A percentile compares a stretch with the other conserved stretches of the same genome.
Evolutionary conservation across 805 yeast genomes (phyloP).

Genomic region (Jamesozyma jinghongensis): DNA sequence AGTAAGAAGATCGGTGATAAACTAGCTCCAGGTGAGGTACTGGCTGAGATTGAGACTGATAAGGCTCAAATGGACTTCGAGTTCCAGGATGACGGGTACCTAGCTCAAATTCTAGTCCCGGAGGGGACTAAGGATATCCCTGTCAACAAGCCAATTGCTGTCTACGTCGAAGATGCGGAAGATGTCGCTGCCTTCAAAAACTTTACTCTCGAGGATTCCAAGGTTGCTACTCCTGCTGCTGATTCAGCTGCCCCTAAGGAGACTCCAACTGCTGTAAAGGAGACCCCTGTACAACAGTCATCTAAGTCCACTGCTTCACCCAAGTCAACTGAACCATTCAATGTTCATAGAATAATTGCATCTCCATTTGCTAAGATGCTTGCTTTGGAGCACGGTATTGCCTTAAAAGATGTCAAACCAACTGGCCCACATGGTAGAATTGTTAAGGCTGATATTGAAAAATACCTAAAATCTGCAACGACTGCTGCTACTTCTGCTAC

Average conservation of each 20-base stretch:
- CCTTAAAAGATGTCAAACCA: conserved; percentile 78
- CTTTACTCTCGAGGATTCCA: conserved; percentile 71
- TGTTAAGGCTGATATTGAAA: conserved; percentile 82
- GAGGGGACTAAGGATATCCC: conserved; percentile 86
- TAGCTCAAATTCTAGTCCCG: conserved; percentile 77
- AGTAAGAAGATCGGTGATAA: conserved; percentile 81
- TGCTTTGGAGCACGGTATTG: conserved; percentile 86
- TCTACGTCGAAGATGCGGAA: conserved; percentile 76
- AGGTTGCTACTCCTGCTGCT: conserved; percentile 34
- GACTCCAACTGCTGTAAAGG: conserved; percentile 29
- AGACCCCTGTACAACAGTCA: background rate
- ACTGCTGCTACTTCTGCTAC: conserved; percentile 38
- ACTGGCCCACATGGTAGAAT: conserved; percentile 95
- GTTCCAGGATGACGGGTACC: conserved; percentile 92
- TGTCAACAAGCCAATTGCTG: conserved; percentile 94
- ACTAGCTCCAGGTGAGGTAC: conserved; percentile 83
- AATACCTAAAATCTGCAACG: conserved; percentile 37
- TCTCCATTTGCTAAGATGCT: conserved; percentile 91
- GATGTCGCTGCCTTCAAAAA: conserved; percentile 84
- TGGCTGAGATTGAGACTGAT: conserved; percentile 96
- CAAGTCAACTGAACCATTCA: conserved; percentile 15
- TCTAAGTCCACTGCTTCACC: background rate
- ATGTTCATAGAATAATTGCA: conserved; percentile 61
- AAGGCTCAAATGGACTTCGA: conserved; percentile 98
- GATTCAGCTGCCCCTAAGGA: conserved; percentile 36